These are phyloP conservation scores for Pyronema domesticum DNA, from an alignment of 495 filamentous ascomycete genomes.

Conservation along the genomic window DNA sequence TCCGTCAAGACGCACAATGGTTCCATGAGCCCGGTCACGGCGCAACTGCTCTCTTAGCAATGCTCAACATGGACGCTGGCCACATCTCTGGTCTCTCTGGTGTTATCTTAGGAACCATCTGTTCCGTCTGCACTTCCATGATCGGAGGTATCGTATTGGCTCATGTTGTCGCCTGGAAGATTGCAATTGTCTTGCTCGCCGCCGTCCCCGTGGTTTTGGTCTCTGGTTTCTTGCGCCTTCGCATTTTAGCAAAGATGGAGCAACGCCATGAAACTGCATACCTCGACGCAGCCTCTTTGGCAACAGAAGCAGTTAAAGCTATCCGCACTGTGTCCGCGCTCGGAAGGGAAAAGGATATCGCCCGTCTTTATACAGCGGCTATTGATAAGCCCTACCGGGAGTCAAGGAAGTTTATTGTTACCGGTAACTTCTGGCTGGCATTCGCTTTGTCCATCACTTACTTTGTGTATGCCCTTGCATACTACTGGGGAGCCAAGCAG, in stretches of 20 bases:
- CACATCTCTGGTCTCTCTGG: constrained; percentile 30
- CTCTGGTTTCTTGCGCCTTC: constrained; percentile 38
- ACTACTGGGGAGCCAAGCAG: constrained; percentile 47
- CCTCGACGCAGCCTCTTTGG: constrained; percentile 35
- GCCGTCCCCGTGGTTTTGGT: constrained; percentile 37
- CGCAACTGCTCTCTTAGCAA: constrained; percentile 33
- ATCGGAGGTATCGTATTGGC: constrained; percentile 34
- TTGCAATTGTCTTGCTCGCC: constrained; percentile 39
- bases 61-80: constrained; percentile 36
- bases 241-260: constrained; percentile 37
- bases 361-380: constrained; percentile 31
- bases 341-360: constrained; percentile 34
- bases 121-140: constrained; percentile 29
- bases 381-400: constrained; percentile 28
- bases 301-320: constrained; percentile 38
- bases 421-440: constrained; percentile 29
- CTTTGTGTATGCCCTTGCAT: constrained; percentile 44
- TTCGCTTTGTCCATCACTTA: constrained; percentile 31
- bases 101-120: constrained; percentile 30
- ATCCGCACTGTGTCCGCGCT: constrained; percentile 42
- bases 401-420: constrained; percentile 25
- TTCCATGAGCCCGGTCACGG: constrained; percentile 32
- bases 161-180: constrained; percentile 45
- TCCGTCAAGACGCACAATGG: constrained; percentile 35
- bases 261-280: constrained; percentile 43